These are phyloP conservation scores for Firmiana major DNA, from an alignment of 345 rosid genomes.

Conservation along the genomic window DNA sequence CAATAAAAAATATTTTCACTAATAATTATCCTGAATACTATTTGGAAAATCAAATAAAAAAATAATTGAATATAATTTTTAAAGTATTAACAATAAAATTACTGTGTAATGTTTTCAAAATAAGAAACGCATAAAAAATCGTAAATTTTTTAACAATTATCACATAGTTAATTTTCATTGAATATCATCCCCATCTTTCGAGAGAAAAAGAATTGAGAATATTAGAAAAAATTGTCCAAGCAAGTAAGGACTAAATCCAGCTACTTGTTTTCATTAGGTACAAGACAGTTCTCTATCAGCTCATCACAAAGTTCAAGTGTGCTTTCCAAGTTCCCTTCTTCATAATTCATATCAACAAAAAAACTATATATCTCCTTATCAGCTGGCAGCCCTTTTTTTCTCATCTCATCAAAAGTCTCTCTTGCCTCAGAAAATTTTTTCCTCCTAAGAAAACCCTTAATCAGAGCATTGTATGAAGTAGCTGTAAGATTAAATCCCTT, in stretches of 20 bases:
- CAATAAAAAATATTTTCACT: no score
- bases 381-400: constrained; percentile 52
- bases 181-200: no score
- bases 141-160: no score
- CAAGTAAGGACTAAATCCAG: no score
- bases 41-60: no score
- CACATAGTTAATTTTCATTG: no score
- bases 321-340: constrained; percentile 53
- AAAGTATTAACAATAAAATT: no score
- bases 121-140: no score
- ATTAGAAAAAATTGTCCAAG: not conserved
- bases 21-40: no score
- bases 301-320: constrained; percentile 80
- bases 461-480: constrained; percentile 61
- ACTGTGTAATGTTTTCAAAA: no score
- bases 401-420: constrained; percentile 69
- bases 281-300: constrained; percentile 60
- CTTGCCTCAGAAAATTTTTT: constrained; percentile 72
- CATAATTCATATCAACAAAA: constrained; percentile 59
- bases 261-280: constrained; percentile 34
- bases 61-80: no score
- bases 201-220: no score
- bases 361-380: constrained; percentile 52
- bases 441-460: constrained; percentile 72
- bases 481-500: constrained; percentile 59